These are phyloP conservation scores for Apophysomyces trapeziformis DNA, from an alignment of 371 early-diverging fungal genomes.

Conservation along the genomic window DNA sequence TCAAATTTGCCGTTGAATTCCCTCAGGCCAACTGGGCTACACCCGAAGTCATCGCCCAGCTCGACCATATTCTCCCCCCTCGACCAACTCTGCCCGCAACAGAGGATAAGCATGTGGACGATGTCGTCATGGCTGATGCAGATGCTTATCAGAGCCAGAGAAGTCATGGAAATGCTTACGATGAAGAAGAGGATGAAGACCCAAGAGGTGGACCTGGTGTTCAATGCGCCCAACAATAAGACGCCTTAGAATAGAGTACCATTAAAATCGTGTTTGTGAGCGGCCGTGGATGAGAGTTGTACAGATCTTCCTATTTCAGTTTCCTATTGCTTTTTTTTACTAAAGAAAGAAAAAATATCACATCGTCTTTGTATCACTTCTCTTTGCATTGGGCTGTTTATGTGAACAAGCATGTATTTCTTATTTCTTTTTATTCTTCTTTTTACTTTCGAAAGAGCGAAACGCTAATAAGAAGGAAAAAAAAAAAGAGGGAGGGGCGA, in stretches of 20 bases:
- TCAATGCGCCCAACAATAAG: constrained; percentile 96
- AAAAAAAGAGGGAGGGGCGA: not conserved
- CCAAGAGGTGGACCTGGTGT: constrained; percentile 77
- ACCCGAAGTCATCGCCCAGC: constrained; percentile 63
- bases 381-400: not conserved
- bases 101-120: constrained; percentile 64
- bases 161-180: constrained; percentile 44
- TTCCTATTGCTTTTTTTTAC: constrained; percentile 9
- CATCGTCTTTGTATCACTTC: not conserved
- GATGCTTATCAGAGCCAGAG: constrained; percentile 73
- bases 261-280: constrained; percentile 4
- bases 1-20: constrained; percentile 92
- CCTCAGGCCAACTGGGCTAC: constrained; percentile 84
- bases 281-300: constrained; percentile 8
- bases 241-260: constrained; percentile 16
- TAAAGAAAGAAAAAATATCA: not conserved
- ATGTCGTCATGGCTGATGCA: constrained; percentile 79
- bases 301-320: constrained; percentile 3
- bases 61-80: constrained; percentile 71
- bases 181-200: constrained; percentile 76
- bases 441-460: no score
- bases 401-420: no score
- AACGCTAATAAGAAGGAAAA: not conserved
- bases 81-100: constrained; percentile 52
- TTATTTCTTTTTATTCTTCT: no score